These are phyloP conservation scores for Ulota crispa DNA, from an alignment of 225 moss, liverwort and hornwort genomes.

Conservation along the genomic window DNA sequence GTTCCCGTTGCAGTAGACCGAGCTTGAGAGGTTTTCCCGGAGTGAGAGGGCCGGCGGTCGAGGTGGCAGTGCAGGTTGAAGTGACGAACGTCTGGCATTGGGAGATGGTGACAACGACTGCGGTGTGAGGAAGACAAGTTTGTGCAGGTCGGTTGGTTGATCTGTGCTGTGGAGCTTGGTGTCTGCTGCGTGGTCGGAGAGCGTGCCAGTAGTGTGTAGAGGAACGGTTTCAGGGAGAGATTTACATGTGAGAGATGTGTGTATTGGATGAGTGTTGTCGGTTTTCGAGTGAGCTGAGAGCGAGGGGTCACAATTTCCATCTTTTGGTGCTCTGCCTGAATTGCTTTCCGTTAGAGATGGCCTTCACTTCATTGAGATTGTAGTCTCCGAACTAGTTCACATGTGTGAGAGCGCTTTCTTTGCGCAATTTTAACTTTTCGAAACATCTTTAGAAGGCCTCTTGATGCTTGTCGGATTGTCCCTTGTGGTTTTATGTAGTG, in stretches of 20 bases:
- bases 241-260: constrained; percentile 12
- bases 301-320: background rate
- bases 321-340: background rate
- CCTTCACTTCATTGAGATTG: background rate
- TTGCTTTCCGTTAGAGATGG: background rate
- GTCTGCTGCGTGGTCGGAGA: background rate
- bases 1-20: background rate
- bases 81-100: constrained; percentile 10
- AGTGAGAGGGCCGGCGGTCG: background rate
- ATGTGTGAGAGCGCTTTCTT: background rate
- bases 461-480: background rate
- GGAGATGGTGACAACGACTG: constrained; percentile 1
- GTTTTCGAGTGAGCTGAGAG: background rate
- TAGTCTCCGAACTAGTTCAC: background rate
- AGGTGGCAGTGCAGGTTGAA: background rate
- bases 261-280: background rate
- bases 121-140: constrained; percentile 19
- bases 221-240: background rate
- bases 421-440: constrained; percentile 12
- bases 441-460: background rate
- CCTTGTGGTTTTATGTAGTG: background rate
- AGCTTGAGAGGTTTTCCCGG: background rate
- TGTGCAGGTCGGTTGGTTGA: constrained; percentile 41
- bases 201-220: background rate
- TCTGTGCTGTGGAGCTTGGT: constrained; percentile 2